Base-by-base conservation (phyloP, 306 rosid genomes). In the Begonia loranthoides region DNA sequence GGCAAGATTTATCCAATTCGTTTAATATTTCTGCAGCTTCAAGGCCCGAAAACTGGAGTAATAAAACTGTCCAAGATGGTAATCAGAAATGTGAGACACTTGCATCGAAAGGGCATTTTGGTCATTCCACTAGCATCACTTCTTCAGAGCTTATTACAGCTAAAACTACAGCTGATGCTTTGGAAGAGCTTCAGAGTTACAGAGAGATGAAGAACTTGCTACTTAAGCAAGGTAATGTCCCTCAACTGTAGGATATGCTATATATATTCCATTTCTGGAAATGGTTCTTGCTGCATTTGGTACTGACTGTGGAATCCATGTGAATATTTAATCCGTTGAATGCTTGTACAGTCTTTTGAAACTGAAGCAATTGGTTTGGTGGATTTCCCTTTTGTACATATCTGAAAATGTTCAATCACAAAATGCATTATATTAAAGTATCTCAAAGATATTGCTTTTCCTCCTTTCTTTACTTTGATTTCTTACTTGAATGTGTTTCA, bases 171-270 rank as follows among this genome's bases (percentile, higher is more conserved):
- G 50, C 68, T 10, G 93, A 79, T 67, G 89, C 94, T 48, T 73
- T 82, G 63, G 72, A 77, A 79, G 95, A 87, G 78, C 77, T 77
- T 48, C 78, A 71, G 59, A 67, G 69, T 44, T 82, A 82, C 77
- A 73, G 65, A 71, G 75, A 70, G 38, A 68, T 77, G 82, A 87
- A 79, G 57, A 75, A 66, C 38, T 15, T 67, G 73, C 53, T 82
- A 64, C 73, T 77, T 17, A 61, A n/a, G 50, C 72, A 41, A 57
- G 73, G 67, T 10, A 49, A 16, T 12, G 17, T n/a, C 48, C 10
- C 48, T 44, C 48, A 44, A 12, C 6, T 44, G 15, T 14, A 44
- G 48, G 36, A 1, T 28, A 28, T 28, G 36, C 36, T 28, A 28
- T 3, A 28, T 28, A 28, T 7, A 28, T 28, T 28, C 36, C 5